Evolutionary conservation across 176 grass and related monocot species (phyloP).

Genomic region (Rhipidocladum racemiflorum): DNA sequence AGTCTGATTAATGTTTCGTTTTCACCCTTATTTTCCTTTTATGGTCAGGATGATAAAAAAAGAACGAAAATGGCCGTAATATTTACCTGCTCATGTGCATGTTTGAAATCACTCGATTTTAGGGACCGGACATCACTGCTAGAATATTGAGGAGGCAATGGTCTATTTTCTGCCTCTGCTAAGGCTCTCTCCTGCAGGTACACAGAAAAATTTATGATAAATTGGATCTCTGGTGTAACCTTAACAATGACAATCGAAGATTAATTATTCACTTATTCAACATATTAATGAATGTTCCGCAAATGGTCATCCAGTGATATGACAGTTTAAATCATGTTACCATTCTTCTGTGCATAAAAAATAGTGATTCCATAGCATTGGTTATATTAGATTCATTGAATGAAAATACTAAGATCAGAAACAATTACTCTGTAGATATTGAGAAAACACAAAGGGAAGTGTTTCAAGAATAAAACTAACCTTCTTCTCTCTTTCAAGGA

Average conservation of each 20-base stretch:
- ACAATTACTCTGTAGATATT: not conserved
- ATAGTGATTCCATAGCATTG: not conserved
- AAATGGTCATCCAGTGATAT: not conserved
- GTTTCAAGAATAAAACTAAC: slow-evolving; percentile 42
- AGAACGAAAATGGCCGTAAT: not conserved
- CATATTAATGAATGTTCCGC: not conserved
- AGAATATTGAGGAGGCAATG: slow-evolving; percentile 48
- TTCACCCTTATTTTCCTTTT: not conserved
- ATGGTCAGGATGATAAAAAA: not conserved
- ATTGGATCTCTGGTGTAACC: not conserved
- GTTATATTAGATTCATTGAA: not conserved
- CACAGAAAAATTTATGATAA: slow-evolving; percentile 9
- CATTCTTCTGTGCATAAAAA: not conserved
- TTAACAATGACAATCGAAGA: not conserved
- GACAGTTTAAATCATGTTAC: not conserved
- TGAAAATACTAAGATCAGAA: slow-evolving; percentile 3
- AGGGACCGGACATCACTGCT: slow-evolving; percentile 67
- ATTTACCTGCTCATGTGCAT: slow-evolving; percentile 87
- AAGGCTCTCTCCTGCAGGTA: slow-evolving; percentile 58
- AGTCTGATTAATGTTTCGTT: not conserved
- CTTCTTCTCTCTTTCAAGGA: slow-evolving; percentile 91
- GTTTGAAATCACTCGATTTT: slow-evolving; percentile 68
- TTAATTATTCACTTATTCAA: not conserved
- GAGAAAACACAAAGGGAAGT: not conserved
- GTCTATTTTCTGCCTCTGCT: slow-evolving; percentile 63